Evolutionary conservation across 129 eudicot genomes (phyloP).

Genomic region (Tanacetum coccineum): DNA sequence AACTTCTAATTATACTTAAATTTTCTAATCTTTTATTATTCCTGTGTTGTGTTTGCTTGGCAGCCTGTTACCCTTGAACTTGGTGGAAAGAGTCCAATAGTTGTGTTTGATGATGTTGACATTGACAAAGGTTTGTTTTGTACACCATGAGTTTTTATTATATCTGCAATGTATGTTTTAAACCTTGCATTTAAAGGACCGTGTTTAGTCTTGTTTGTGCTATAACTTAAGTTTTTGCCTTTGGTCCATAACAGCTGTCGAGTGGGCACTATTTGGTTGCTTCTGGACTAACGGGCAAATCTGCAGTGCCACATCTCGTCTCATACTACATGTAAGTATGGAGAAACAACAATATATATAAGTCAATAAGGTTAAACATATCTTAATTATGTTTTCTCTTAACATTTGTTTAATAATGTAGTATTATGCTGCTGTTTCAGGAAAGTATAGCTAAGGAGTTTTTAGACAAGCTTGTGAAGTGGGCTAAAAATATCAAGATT

Average conservation of each 20-base stretch:
- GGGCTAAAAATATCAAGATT: too few species aligned
- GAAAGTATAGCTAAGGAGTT: too few species aligned
- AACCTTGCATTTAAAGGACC: not conserved
- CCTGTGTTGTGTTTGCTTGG: constrained; percentile 16
- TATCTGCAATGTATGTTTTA: not conserved
- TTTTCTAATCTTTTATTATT: not conserved
- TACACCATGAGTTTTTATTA: not conserved
- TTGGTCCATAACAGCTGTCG: constrained; percentile 59
- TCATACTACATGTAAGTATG: constrained; percentile 76
- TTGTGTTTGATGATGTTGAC: constrained; percentile 91
- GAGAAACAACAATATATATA: not conserved
- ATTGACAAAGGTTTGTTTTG: constrained; percentile 65
- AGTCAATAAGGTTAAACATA: not conserved
- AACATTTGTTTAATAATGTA: too few species aligned
- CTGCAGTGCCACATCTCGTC: constrained; percentile 99
- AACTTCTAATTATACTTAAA: not conserved
- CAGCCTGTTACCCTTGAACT: constrained; percentile 98
- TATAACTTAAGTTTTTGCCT: not conserved
- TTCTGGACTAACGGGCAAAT: constrained; percentile 99
- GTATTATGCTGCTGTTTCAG: too few species aligned
- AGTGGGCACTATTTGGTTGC: constrained; percentile 97
- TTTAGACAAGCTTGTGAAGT: too few species aligned
- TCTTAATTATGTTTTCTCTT: not conserved
- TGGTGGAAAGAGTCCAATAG: constrained; percentile 98
- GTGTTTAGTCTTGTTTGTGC: not conserved